Percentiles rank a stretch among this genome's conserved stretches.
Conservation (phyloP, 108 stramenopile genomes). For the Nitzschia inconspicua region DNA sequence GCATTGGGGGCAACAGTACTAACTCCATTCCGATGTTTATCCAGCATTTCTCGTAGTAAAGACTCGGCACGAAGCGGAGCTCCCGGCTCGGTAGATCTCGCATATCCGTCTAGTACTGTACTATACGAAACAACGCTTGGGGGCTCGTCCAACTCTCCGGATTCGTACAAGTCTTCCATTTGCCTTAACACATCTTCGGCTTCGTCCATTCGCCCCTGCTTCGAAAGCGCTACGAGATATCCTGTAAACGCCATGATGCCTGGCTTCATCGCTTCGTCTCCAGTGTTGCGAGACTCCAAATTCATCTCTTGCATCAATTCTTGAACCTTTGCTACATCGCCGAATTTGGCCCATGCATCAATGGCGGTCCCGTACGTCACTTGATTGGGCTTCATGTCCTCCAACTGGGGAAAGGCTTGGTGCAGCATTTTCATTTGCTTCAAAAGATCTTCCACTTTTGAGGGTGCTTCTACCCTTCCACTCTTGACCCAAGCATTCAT, state of each 20-base stretch:
- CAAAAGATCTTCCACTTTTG: constrained; percentile 56
- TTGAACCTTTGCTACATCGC: constrained; percentile 20
- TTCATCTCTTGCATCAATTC: constrained; percentile 49
- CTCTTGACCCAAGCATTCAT: constrained; percentile 71
- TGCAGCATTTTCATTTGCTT: constrained; percentile 53
- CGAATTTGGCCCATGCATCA: constrained; percentile 61
- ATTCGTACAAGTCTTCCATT: constrained; percentile 67
- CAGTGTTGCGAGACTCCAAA: constrained; percentile 18
- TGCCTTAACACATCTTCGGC: constrained; percentile 44
- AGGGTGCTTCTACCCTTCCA: constrained; percentile 41
- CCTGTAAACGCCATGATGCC: constrained; percentile 50
- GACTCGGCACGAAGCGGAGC: constrained; percentile 16
- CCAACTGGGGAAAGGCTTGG: constrained; percentile 15
- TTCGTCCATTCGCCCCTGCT: constrained; percentile 39
- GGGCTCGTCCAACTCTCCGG: constrained; percentile 55
- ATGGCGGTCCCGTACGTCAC: constrained; percentile 58
- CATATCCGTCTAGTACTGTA: constrained; percentile 68
- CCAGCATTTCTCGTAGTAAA: constrained; percentile 27
- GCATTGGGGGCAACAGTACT: constrained; percentile 21
- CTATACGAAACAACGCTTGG: constrained; percentile 72
- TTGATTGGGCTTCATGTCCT: constrained; percentile 47
- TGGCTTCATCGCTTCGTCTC: constrained; percentile 17
- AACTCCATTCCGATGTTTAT: constrained; percentile 8
- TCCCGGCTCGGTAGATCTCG: constrained; percentile 33
- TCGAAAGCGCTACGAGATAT: constrained; percentile 56